Evolutionary conservation across 805 yeast species (phyloP).

Genomic region (Jamesozyma gamospora): DNA sequence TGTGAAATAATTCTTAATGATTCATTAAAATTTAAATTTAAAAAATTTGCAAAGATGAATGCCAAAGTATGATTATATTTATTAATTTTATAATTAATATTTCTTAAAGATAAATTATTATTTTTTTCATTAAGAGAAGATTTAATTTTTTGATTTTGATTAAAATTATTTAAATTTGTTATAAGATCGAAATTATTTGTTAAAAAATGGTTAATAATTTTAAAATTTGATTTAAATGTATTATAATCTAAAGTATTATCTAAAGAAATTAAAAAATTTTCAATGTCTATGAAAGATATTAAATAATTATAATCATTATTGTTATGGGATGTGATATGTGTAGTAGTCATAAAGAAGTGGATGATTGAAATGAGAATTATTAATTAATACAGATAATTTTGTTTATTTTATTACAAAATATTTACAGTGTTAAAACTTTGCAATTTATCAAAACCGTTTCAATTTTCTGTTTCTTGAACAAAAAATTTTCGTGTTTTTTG

Average conservation of each 20-base stretch:
- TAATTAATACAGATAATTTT: too few relatives aligned
- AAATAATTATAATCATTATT: background rate
- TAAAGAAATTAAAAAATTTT: slow-evolving; percentile 11
- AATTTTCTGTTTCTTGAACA: too few relatives aligned
- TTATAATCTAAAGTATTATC: slow-evolving; percentile 5
- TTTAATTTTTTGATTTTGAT: slow-evolving; percentile 2
- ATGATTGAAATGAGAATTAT: too few relatives aligned
- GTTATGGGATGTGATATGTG: too few relatives aligned
- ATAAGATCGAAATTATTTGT: slow-evolving; percentile 8
- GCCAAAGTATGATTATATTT: slow-evolving; percentile 33
- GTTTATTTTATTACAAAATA: too few relatives aligned
- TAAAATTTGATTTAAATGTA: slow-evolving; percentile 7
- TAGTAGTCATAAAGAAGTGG: too few relatives aligned
- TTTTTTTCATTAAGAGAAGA: background rate
- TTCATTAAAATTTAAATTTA: slow-evolving; percentile 37
- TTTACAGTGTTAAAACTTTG: too few relatives aligned
- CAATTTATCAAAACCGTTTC: too few relatives aligned
- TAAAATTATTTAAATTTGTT: slow-evolving; percentile 7
- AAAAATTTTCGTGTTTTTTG: too few relatives aligned
- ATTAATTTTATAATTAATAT: slow-evolving; percentile 31
- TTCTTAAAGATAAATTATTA: slow-evolving; percentile 31
- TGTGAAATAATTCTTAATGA: slow-evolving; percentile 33
- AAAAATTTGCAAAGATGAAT: slow-evolving; percentile 29
- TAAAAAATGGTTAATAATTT: slow-evolving; percentile 12
- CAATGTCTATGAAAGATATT: slow-evolving; percentile 8